A percentile compares a stretch with the other conserved stretches of the same genome.
Evolutionary conservation across 495 filamentous ascomycete genomes (phyloP).

Genomic region (Parachaetomium inaequale): DNA sequence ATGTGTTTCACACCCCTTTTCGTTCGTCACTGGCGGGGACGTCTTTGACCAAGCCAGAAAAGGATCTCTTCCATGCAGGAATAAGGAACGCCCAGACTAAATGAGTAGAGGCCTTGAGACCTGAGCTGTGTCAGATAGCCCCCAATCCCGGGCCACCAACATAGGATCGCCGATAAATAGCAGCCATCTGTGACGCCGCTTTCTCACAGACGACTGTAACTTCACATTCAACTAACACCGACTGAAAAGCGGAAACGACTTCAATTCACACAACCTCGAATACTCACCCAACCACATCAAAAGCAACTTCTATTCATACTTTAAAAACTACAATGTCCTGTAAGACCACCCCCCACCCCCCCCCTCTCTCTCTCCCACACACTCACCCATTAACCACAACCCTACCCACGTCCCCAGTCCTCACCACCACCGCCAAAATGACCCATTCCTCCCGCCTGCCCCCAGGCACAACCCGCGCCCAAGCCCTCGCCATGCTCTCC

Average conservation of each 20-base stretch:
- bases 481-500: conserved; percentile 60
- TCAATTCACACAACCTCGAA: neutral
- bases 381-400: neutral
- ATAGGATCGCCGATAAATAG: conserved; percentile 4
- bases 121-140: conserved; percentile 11
- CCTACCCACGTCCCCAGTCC: conserved; percentile 28
- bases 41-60: neutral
- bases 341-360: too few species aligned
- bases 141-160: neutral
- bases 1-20: conserved; percentile 6
- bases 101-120: conserved; percentile 12
- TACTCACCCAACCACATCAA: neutral
- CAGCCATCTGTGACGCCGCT: neutral
- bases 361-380: neutral
- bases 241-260: too few species aligned
- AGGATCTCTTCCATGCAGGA: neutral
- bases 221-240: too few species aligned
- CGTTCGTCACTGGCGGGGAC: neutral
- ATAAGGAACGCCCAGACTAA: neutral
- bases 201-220: neutral
- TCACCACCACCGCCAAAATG: conserved; percentile 42
- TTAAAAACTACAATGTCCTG: conserved; percentile 26
- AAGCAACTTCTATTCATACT: neutral
- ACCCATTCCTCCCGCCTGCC: conserved; percentile 60
- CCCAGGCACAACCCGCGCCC: conserved; percentile 48